Evolutionary conservation across 2,329 filamentous ascomycete genomes (phyloP), one percentile per base, ranked within the genome.

Genomic region (Anthostomella pinea): DNA sequence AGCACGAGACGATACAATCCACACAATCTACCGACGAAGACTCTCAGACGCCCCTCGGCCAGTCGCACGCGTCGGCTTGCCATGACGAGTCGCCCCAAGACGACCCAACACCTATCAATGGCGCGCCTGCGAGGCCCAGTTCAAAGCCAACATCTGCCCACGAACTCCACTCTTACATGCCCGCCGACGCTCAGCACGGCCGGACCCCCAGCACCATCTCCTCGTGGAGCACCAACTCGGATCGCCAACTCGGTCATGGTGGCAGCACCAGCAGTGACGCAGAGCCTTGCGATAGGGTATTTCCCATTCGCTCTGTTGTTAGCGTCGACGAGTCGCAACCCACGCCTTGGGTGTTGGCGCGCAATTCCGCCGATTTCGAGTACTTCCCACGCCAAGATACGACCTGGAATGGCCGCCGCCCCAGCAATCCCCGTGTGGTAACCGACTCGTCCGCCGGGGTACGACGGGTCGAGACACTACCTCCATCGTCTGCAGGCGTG

Each of bases 241-340:
- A 72, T 19, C 61, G 49, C 25, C 69, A 69, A 35, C 52, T 57
- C 4, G 57, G 58, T 10, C 49, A 63, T 30, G 46, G 46, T 30
- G 45, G 44, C 21, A 56, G 54, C 36, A 48, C 53, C 9, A 57
- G 50, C 35, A 56, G 46, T 35, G 54, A 48, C 31, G 53, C 56
- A 15, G 64, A 67, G 31, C 54, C 57, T 18, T 58, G 60, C 20
- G 73, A 90, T 52, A 75, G 84, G 36, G 83, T 91, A 5, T 91
- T 86, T 38, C 86, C 86, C n/a, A 85, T 91, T 20, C 78, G 85
- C 31, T 89, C 85, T n/a, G 81, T 87, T 27, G 70, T 91, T 16
- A 85, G 79, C 6, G 77, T 90, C 25, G 81, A 86, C 49, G 77
- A 44, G 45, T 59, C 48, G 40, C 61, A 48, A 51, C 57, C 41